These are phyloP conservation scores for Nemania serpens DNA, from an alignment of 2,329 filamentous ascomycete genomes.

Conservation along the genomic window DNA sequence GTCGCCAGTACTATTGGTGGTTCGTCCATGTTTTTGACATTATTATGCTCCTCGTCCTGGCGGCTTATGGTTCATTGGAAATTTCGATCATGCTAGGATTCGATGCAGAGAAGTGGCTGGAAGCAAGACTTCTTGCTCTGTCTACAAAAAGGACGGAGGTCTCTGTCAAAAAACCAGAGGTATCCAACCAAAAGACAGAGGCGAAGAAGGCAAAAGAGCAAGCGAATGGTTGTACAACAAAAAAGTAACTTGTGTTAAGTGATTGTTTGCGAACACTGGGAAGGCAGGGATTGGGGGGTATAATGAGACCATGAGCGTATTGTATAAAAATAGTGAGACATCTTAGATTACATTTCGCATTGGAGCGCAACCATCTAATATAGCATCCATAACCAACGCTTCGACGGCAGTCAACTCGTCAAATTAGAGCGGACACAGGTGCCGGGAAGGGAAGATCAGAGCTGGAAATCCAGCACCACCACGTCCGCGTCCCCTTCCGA, in stretches of 20 bases:
- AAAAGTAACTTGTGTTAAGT: constrained; percentile 17
- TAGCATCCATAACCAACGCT: constrained; percentile 3
- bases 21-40: constrained; percentile 77
- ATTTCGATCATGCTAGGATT: constrained; percentile 28
- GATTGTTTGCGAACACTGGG: background rate
- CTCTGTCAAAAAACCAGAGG: too few relatives aligned
- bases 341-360: constrained; percentile 7
- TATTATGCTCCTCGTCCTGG: constrained; percentile 44
- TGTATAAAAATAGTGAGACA: constrained; percentile 23
- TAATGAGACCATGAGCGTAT: constrained; percentile 24
- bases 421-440: background rate
- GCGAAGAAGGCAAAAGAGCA: constrained; percentile 9
- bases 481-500: constrained; percentile 34
- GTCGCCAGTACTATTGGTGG: constrained; percentile 95
- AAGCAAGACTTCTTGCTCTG: constrained; percentile 6
- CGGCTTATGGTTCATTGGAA: constrained; percentile 37
- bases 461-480: constrained; percentile 45
- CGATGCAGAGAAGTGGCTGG: constrained; percentile 30
- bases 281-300: constrained; percentile 1
- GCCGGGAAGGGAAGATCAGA: constrained; percentile 27
- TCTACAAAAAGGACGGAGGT: background rate
- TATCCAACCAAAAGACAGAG: too few relatives aligned
- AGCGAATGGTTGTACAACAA: constrained; percentile 28
- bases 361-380: constrained; percentile 8
- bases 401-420: background rate